Evolutionary conservation across 176 grass and related monocot genomes (phyloP), one percentile per base, ranked within the genome.

Genomic region (Musa troglodytarum): DNA sequence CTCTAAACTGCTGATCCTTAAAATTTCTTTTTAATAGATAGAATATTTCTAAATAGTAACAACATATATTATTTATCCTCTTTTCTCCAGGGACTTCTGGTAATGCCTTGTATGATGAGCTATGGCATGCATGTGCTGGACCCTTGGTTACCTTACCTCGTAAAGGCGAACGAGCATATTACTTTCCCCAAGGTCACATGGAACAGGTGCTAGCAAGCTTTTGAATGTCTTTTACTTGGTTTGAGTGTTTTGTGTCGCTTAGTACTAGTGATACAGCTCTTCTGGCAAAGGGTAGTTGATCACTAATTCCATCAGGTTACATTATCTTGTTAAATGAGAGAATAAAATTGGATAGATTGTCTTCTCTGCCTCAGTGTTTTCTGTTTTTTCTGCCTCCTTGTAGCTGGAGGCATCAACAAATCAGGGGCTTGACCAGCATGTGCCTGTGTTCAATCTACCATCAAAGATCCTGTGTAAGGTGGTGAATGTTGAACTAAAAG

Each of bases 151-250:
- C 80, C 3, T 80, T 99, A 14, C 96, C 96, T 51, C 86, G 79
- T 62, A 72, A 75, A 53, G 86, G 77, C 13, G 96, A 99, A 58
- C 90, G 78, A 2, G 91, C 89, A 14, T 99, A 99, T 83, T 99
- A 99, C 84, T 94, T 95, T 51, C 91, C 96, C 43, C 96, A 99
- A 83, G 96, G 96, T 34, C 96, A 99, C 84, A 92, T 99, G 91
- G 96, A 99, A 78, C 96, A 99, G 96, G 96, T 95, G 82, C 72
- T 74, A 43, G 0, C 23, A 10, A 4, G 50, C 23, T 29, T 57
- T 57, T 55, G 17, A 73, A 69, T 49, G 43, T 19, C 16, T 49
- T 51, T 1, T 70, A 51, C 68, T 70, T 50, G 68, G 16, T 20
- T 70, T 70, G 19, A 70, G 68, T 19, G 10, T n/a, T 70, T 51